Percentiles rank a stretch among this genome's conserved stretches.
Evolutionary conservation across 768 basidiomycete species (phyloP).

Genomic region (Candolleomyces eurysporus): DNA sequence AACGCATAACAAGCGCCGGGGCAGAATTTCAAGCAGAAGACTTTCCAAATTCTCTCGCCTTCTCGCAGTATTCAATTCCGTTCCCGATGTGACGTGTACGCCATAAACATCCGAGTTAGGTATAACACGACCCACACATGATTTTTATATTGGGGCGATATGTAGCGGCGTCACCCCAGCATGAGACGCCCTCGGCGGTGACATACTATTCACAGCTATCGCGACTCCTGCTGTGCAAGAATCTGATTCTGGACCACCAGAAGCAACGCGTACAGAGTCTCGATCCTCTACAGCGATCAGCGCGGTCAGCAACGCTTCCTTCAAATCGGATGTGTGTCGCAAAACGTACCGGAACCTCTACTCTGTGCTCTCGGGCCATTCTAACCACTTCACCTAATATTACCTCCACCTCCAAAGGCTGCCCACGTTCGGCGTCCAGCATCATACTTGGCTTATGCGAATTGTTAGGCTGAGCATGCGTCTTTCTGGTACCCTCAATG

Average conservation of each 20-base stretch:
- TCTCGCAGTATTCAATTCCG: too few relatives aligned
- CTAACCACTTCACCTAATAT: constrained; percentile 62
- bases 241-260: constrained; percentile 64
- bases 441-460: constrained; percentile 61
- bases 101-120: too few relatives aligned
- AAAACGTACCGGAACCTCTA: constrained; percentile 50
- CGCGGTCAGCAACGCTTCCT: neutral
- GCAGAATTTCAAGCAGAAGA: too few relatives aligned
- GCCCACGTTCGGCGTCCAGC: constrained; percentile 50
- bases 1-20: too few relatives aligned
- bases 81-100: too few relatives aligned
- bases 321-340: neutral
- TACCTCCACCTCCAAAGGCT: constrained; percentile 66
- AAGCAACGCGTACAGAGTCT: constrained; percentile 57
- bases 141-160: too few relatives aligned
- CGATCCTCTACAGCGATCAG: constrained; percentile 44
- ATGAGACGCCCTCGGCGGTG: too few relatives aligned
- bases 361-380: constrained; percentile 42
- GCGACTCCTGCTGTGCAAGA: constrained; percentile 31
- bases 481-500: constrained; percentile 34
- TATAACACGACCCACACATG: too few relatives aligned
- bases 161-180: too few relatives aligned
- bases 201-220: too few relatives aligned
- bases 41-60: too few relatives aligned
- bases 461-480: constrained; percentile 42